Conservation (phyloP, 805 yeast species). For the Candida saitoana region DNA sequence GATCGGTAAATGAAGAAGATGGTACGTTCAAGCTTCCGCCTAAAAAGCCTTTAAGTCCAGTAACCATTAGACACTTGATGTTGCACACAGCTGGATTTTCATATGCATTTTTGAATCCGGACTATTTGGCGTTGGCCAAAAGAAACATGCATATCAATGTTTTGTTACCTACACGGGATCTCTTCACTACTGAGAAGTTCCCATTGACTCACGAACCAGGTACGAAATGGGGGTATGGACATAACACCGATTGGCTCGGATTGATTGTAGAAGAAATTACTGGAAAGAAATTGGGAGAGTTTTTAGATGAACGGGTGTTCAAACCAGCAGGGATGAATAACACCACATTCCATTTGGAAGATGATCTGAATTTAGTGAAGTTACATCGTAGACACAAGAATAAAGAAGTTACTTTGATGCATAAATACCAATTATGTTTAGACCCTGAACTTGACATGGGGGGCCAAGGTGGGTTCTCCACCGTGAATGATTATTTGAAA, state of each 20-base stretch:
- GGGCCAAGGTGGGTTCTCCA: conserved; percentile 41
- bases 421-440: conserved; percentile 14
- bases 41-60: conserved; percentile 17
- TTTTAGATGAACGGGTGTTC: conserved; percentile 26
- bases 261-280: conserved; percentile 30
- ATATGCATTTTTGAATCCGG: conserved; percentile 29
- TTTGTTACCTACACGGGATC: conserved; percentile 18
- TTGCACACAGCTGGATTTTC: conserved; percentile 33
- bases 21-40: conserved; percentile 23
- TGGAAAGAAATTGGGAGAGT: conserved; percentile 29
- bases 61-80: conserved; percentile 28
- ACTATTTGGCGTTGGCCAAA: conserved; percentile 21
- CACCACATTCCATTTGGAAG: conserved; percentile 21
- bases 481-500: conserved; percentile 34
- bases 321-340: conserved; percentile 31
- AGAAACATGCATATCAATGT: conserved; percentile 15
- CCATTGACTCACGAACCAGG: conserved; percentile 37
- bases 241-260: conserved; percentile 37
- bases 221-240: conserved; percentile 34
- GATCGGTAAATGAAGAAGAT: conserved; percentile 19
- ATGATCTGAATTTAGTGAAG: conserved; percentile 11
- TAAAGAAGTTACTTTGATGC: conserved; percentile 11
- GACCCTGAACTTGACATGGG: conserved; percentile 35
- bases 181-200: conserved; percentile 23
- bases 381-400: conserved; percentile 16